Base-by-base conservation (phyloP, 148 eudicot genomes). In the Nepenthes gracilis region DNA sequence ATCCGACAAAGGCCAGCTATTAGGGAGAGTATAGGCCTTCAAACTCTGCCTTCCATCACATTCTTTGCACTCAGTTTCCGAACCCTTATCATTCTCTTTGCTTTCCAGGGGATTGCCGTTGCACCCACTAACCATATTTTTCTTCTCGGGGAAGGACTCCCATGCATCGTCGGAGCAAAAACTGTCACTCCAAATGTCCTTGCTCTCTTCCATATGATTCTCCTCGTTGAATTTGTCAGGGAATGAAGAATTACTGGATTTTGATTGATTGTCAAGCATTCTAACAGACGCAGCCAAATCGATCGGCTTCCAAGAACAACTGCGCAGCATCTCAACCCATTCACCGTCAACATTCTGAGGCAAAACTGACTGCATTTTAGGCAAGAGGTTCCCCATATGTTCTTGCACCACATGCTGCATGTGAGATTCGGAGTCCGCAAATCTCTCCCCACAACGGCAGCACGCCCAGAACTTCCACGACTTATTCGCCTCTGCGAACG, bases 391-490 rank as follows among this genome's bases (percentile, higher is more conserved):
- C 52, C 85, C 83, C 76, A 82, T 68, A 59, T 89, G 99, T 71
- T 89, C 97, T 71, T 78, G 81, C 68, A 76, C 62, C 60, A 86
- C 75, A 67, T 94, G 99, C 51, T 84, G 83, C 75, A 81, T 72
- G 59, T 75, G 82, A 12, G 76, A 65, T 57, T 77, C 78, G 34
- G 79, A 65, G 61, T 83, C 84, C 5, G 79, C 35, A 85, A 84
- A 86, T 64, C 70, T 83, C 72, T 84, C 82, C 63, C 66, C 74
- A 70, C 99, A 94, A 3, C 92, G 77, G 64, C 84, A 89, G 75
- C 99, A 94, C 45, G 64, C 59, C 95, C 92, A 94, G 68, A 82
- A 86, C 74, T 77, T 81, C 99, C 99, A 94, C 7, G 70, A 65
- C 58, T 69, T 85, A 70, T 82, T 72, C 35, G 33, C 58, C 69